A percentile compares a stretch with the other conserved stretches of the same genome.
phyloP scores from a whole-genome alignment of 345 rosid genomes.

The thale cress (Arabidopsis thaliana) region DNA sequence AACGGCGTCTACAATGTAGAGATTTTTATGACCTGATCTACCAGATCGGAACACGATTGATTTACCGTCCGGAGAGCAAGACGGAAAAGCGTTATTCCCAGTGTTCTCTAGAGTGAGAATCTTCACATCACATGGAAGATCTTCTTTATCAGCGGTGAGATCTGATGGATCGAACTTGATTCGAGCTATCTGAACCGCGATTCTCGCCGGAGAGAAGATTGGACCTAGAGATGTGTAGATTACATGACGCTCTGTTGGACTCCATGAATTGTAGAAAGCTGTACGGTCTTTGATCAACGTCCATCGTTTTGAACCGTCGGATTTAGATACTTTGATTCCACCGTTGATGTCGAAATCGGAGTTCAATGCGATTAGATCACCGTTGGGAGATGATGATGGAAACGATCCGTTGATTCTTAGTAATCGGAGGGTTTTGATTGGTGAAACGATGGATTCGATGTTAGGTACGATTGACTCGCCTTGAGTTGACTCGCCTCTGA shows the following conservation, averaged over 20 bases:
- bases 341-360: slow-evolving; percentile 49
- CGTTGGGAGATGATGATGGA: slow-evolving; percentile 70
- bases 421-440: slow-evolving; percentile 57
- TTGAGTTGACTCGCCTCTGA: slow-evolving; percentile 66
- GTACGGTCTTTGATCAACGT: slow-evolving; percentile 62
- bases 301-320: slow-evolving; percentile 86
- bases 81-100: slow-evolving; percentile 87
- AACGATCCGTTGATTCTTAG: slow-evolving; percentile 71
- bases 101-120: slow-evolving; percentile 70
- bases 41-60: slow-evolving; percentile 84
- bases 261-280: slow-evolving; percentile 87
- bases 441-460: slow-evolving; percentile 72
- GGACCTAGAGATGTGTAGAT: slow-evolving; percentile 84
- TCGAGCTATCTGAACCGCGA: slow-evolving; percentile 83
- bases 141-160: slow-evolving; percentile 51
- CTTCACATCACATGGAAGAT: slow-evolving; percentile 61
- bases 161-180: slow-evolving; percentile 53
- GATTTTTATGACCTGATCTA: slow-evolving; percentile 72
- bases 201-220: slow-evolving; percentile 56
- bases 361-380: slow-evolving; percentile 64
- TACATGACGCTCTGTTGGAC: slow-evolving; percentile 70
- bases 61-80: slow-evolving; percentile 87
- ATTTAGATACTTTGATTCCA: slow-evolving; percentile 61
- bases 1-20: slow-evolving; percentile 63
- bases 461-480: slow-evolving; percentile 62